A percentile compares a stretch with the other conserved stretches of the same genome.
These are phyloP conservation scores for Colletotrichum tropicicola DNA, from an alignment of 2,329 filamentous ascomycete genomes.

Conservation along the genomic window DNA sequence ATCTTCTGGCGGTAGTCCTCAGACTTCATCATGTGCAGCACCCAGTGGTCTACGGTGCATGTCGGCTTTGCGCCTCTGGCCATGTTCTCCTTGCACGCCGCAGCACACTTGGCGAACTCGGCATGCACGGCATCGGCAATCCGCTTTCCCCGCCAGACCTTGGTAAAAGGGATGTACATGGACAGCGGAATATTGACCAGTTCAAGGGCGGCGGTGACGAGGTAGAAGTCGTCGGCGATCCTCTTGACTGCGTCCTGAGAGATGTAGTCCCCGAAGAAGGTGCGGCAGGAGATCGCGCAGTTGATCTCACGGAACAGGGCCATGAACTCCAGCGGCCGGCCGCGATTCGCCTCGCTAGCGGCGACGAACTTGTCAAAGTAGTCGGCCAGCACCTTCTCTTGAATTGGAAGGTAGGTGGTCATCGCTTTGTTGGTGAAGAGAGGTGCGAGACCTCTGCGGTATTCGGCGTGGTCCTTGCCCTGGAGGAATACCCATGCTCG, in stretches of 20 bases:
- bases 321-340: conserved; percentile 74
- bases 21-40: conserved; percentile 77
- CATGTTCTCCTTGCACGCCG: conserved; percentile 77
- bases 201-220: conserved; percentile 80
- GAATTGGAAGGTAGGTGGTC: conserved; percentile 74
- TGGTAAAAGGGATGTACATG: conserved; percentile 79
- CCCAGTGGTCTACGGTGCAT: conserved; percentile 83
- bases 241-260: conserved; percentile 75
- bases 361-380: conserved; percentile 76
- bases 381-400: conserved; percentile 76
- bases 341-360: conserved; percentile 60
- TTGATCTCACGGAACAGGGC: conserved; percentile 78
- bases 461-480: conserved; percentile 80
- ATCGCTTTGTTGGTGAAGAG: conserved; percentile 80
- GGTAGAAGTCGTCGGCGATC: conserved; percentile 82
- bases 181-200: conserved; percentile 78
- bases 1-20: conserved; percentile 71
- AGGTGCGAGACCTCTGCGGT: conserved; percentile 77
- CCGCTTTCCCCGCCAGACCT: conserved; percentile 81
- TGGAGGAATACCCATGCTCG: conserved; percentile 84
- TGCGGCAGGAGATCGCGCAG: conserved; percentile 80
- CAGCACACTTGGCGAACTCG: conserved; percentile 77
- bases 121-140: conserved; percentile 75
- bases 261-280: conserved; percentile 84
- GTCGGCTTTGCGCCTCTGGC: conserved; percentile 71